Conservation (phyloP, 495 filamentous ascomycete genomes). For the Daldinia loculata region DNA sequence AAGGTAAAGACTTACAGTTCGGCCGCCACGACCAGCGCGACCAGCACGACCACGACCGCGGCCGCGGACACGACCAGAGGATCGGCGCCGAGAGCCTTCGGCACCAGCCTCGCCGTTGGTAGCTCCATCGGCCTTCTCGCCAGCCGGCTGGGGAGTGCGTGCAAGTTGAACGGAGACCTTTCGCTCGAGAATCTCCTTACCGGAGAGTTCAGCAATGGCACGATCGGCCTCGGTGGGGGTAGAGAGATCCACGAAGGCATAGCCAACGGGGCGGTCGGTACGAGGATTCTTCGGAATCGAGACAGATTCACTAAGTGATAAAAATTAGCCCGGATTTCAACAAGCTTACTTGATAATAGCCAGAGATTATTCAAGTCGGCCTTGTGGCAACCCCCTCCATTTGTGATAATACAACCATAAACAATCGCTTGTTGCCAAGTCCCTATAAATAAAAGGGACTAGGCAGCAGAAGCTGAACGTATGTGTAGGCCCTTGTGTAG, state of each 20-base stretch:
- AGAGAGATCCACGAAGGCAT: conserved; percentile 97
- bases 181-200: conserved; percentile 94
- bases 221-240: conserved; percentile 93
- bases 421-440: background rate
- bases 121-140: conserved; percentile 76
- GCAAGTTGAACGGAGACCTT: conserved; percentile 99
- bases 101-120: conserved; percentile 71
- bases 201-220: conserved; percentile 92
- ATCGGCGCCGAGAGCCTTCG: conserved; percentile 80
- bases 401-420: background rate
- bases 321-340: conserved; percentile 37
- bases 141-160: conserved; percentile 90
- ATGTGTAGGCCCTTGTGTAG: conserved; percentile 2
- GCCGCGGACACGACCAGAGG: conserved; percentile 72
- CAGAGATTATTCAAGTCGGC: background rate
- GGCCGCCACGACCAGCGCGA: conserved; percentile 78
- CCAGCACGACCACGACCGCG: conserved; percentile 80
- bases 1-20: conserved; percentile 65
- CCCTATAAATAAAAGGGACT: background rate
- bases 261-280: conserved; percentile 96
- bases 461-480: conserved; percentile 1
- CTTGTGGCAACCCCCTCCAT: background rate
- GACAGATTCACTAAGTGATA: conserved; percentile 79
- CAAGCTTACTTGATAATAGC: background rate
- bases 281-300: conserved; percentile 99